A percentile compares a stretch with the other conserved stretches of the same genome.
Conservation (phyloP, 2,329 filamentous ascomycete genomes). For the Rhytidhysteron rufulum region DNA sequence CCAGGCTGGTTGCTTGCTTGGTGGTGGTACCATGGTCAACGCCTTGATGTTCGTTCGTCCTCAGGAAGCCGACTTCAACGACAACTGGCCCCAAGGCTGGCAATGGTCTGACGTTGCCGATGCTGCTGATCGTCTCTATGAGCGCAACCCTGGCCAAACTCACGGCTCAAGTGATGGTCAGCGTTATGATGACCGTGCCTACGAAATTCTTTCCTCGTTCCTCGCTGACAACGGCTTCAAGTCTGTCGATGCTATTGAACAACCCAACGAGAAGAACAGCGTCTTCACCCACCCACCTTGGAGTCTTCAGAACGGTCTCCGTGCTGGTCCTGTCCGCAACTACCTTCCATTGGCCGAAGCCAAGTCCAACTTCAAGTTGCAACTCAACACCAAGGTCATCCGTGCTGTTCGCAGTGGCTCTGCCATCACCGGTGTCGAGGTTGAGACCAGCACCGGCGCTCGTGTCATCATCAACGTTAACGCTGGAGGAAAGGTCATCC, state of each 20-base stretch:
- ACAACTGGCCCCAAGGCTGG: constrained; percentile 20
- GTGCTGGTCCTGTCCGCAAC: constrained; percentile 16
- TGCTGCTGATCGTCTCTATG: constrained; percentile 15
- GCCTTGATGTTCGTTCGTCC: constrained; percentile 17
- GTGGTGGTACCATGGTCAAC: constrained; percentile 32
- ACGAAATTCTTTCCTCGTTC: constrained; percentile 13
- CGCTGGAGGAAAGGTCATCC: constrained; percentile 18
- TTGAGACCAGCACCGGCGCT: constrained; percentile 9
- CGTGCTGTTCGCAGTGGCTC: constrained; percentile 12
- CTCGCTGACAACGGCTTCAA: constrained; percentile 14
- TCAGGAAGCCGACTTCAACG: constrained; percentile 15
- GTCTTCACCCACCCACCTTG: neutral
- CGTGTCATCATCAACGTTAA: constrained; percentile 16
- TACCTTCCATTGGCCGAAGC: constrained; percentile 15
- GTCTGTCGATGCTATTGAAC: constrained; percentile 13
- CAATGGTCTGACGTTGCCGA: constrained; percentile 14
- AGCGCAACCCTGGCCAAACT: constrained; percentile 18
- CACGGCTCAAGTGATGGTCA: constrained; percentile 15
- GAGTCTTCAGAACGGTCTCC: constrained; percentile 11
- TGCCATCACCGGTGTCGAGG: constrained; percentile 16
- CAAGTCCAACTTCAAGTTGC: constrained; percentile 18
- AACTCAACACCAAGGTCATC: constrained; percentile 18
- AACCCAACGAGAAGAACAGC: constrained; percentile 14
- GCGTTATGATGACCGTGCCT: constrained; percentile 18
- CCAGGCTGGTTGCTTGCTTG: constrained; percentile 36